A percentile compares a stretch with the other conserved stretches of the same genome.
Conservation (phyloP, 2,329 filamentous ascomycete species). For the Cladosporium sp. region DNA sequence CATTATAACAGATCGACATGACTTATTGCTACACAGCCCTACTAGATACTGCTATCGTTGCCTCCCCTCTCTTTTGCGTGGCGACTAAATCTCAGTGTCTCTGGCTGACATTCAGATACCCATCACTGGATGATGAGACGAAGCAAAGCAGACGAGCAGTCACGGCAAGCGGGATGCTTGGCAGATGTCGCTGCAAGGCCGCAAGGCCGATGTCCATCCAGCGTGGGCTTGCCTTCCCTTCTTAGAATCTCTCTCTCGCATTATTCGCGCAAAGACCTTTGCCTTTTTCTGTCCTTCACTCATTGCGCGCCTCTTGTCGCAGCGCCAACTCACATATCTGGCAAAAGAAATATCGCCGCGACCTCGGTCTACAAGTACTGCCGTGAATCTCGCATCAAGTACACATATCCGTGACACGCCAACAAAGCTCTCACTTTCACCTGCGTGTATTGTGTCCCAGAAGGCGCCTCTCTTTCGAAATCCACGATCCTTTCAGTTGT, state of each 20-base stretch:
- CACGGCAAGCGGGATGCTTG: constrained; percentile 2
- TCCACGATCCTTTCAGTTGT: background rate
- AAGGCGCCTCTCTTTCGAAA: background rate
- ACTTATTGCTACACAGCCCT: no score
- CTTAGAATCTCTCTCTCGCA: constrained; percentile 3
- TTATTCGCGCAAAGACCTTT: background rate
- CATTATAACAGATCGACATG: no score
- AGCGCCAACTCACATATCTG: background rate
- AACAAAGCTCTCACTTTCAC: constrained; percentile 6
- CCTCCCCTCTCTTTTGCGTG: no score
- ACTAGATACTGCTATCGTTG: no score
- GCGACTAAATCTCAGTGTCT: no score
- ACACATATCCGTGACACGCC: background rate
- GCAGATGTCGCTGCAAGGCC: constrained; percentile 8
- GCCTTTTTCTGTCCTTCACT: background rate
- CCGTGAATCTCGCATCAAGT: background rate
- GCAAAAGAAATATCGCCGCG: background rate
- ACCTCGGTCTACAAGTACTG: background rate
- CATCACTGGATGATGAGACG: no score
- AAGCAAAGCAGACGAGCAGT: no score
- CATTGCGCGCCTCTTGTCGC: background rate
- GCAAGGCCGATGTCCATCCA: no score
- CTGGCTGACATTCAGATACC: no score
- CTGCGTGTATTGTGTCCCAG: background rate
- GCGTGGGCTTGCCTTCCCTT: constrained; percentile 3